Evolutionary conservation across 2,329 filamentous ascomycete species (phyloP).

Genomic region (Penicillium palitans): DNA sequence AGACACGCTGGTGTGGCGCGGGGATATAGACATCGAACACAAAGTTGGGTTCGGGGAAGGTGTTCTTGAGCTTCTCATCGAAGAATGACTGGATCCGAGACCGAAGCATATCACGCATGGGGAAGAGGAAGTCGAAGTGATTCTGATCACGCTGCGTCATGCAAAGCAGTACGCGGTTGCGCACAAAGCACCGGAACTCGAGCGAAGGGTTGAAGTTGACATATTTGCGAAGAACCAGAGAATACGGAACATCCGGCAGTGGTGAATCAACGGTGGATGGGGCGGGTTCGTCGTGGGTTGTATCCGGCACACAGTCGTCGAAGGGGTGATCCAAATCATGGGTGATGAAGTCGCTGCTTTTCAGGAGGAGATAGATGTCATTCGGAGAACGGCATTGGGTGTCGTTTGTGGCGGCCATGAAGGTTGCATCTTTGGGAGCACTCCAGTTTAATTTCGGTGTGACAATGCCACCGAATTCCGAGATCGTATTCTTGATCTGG

Average conservation of each 20-base stretch:
- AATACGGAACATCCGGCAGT: constrained; percentile 61
- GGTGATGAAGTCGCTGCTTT: constrained; percentile 90
- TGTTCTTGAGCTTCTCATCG: constrained; percentile 67
- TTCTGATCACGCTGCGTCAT: constrained; percentile 89
- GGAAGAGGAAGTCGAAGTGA: constrained; percentile 78
- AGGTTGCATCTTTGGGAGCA: constrained; percentile 90
- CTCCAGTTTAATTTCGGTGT: constrained; percentile 98
- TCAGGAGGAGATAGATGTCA: constrained; percentile 90
- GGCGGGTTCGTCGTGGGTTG: constrained; percentile 13
- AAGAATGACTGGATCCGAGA: constrained; percentile 76
- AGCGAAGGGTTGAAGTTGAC: constrained; percentile 85
- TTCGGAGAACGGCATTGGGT: constrained; percentile 86
- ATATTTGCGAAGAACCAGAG: constrained; percentile 83
- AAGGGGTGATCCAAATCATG: constrained; percentile 94
- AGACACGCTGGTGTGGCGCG: constrained; percentile 69
- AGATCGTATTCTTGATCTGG: constrained; percentile 73
- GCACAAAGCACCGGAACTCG: constrained; percentile 95
- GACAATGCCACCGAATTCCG: constrained; percentile 79
- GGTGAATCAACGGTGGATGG: constrained; percentile 12
- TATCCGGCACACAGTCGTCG: constrained; percentile 63
- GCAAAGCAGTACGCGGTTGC: constrained; percentile 74
- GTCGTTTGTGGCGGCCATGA: constrained; percentile 84
- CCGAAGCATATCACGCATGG: constrained; percentile 65
- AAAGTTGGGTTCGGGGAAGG: constrained; percentile 81
- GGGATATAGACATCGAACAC: constrained; percentile 93